phyloP scores from a whole-genome alignment of 1,139 yeast species.

The Hyphopichia khmerensis region DNA sequence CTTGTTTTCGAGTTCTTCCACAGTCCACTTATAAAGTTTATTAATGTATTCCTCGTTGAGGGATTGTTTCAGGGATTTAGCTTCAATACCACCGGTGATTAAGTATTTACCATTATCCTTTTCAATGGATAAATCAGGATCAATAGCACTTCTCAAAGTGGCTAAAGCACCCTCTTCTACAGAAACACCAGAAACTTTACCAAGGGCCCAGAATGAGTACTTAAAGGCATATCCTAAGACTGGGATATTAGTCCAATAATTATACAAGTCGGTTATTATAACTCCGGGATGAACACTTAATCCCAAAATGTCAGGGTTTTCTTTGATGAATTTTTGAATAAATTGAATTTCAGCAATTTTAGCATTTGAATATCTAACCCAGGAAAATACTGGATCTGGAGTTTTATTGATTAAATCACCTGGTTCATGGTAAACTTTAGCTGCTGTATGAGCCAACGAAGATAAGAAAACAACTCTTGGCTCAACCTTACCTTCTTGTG shows the following conservation, averaged over 20 bases:
- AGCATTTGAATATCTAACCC: constrained; percentile 38
- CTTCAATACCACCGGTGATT: constrained; percentile 50
- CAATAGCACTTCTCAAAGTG: constrained; percentile 35
- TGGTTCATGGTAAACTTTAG: constrained; percentile 24
- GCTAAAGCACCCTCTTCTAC: constrained; percentile 38
- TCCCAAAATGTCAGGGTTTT: constrained; percentile 32
- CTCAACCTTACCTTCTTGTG: constrained; percentile 12
- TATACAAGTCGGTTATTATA: constrained; percentile 34
- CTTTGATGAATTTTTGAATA: constrained; percentile 23
- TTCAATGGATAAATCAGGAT: constrained; percentile 34
- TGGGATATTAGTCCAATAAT: constrained; percentile 28
- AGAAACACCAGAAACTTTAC: constrained; percentile 23
- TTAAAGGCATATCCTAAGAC: constrained; percentile 22
- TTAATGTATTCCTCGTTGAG: constrained; percentile 19
- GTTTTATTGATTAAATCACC: constrained; percentile 19
- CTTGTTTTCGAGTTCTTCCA: constrained; percentile 22
- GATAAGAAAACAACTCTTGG: constrained; percentile 37
- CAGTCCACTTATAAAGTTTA: constrained; percentile 31
- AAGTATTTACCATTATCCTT: constrained; percentile 71
- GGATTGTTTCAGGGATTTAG: constrained; percentile 25
- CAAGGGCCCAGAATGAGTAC: constrained; percentile 12
- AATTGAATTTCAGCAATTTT: constrained; percentile 35
- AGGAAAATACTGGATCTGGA: constrained; percentile 26
- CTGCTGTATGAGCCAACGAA: constrained; percentile 34
- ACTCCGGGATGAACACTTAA: constrained; percentile 43